Evolutionary conservation across 2,329 filamentous ascomycete species (phyloP).

Genomic region (Fusarium tjaetaba): DNA sequence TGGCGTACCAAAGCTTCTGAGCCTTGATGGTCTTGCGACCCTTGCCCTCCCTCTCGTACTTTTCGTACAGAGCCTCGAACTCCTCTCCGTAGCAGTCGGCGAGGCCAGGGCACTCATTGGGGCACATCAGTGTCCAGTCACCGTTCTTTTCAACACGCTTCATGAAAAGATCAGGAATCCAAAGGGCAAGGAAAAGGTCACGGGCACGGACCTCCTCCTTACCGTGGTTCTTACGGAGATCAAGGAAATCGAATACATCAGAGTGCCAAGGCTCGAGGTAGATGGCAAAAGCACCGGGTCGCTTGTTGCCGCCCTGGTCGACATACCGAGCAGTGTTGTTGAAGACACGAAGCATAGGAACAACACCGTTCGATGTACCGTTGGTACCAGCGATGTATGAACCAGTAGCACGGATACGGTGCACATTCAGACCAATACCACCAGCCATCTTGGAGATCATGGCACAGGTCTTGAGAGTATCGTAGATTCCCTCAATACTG

Average conservation of each 20-base stretch:
- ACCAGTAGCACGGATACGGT: constrained; percentile 95
- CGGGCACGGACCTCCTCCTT: constrained; percentile 98
- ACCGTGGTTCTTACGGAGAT: constrained; percentile 98
- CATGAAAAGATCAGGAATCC: constrained; percentile 99
- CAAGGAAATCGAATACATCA: constrained; percentile 96
- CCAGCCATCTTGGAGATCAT: constrained; percentile 99
- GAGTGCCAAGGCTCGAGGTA: constrained; percentile 99
- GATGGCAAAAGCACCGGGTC: constrained; percentile 97
- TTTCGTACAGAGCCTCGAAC: constrained; percentile 93
- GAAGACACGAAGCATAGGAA: constrained; percentile 98
- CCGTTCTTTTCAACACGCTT: constrained; percentile 97
- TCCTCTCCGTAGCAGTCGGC: constrained; percentile 98
- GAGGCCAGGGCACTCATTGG: constrained; percentile 93
- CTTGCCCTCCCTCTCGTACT: constrained; percentile 87
- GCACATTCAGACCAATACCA: constrained; percentile 95
- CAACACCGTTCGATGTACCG: constrained; percentile 95
- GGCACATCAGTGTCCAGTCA: constrained; percentile 98
- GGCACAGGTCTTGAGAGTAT: constrained; percentile 98
- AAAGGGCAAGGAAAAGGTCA: constrained; percentile 96
- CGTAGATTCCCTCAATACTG: constrained; percentile 99
- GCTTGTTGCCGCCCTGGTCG: constrained; percentile 99
- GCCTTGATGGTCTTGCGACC: constrained; percentile 93
- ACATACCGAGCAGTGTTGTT: constrained; percentile 99
- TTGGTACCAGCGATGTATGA: constrained; percentile 99
- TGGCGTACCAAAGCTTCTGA: constrained; percentile 99